phyloP scores from a whole-genome alignment of 2,329 filamentous ascomycete genomes.

The Alternaria brassicae region DNA sequence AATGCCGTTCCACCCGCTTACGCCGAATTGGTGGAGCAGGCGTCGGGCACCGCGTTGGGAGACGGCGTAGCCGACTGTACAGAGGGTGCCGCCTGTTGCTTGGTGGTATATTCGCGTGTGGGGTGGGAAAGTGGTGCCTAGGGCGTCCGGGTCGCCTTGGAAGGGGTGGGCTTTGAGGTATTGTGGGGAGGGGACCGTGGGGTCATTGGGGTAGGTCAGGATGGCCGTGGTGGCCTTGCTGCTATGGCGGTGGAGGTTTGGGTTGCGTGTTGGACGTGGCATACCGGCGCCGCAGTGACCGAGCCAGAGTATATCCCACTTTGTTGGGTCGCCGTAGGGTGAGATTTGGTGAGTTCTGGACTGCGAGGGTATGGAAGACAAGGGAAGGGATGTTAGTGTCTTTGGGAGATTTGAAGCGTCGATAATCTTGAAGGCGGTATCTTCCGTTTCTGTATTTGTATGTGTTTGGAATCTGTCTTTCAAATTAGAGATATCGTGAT shows the following conservation, averaged over 20 bases:
- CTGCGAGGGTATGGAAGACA: slow-evolving; percentile 19
- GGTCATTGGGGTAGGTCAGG: slow-evolving; percentile 32
- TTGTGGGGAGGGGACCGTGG: slow-evolving; percentile 30
- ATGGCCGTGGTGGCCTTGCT: slow-evolving; percentile 17
- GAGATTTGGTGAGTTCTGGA: slow-evolving; percentile 14
- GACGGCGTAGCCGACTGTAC: slow-evolving; percentile 41
- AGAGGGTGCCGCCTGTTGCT: slow-evolving; percentile 37
- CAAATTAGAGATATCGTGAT: not conserved
- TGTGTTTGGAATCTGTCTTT: slow-evolving; percentile 19
- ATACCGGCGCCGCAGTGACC: slow-evolving; percentile 46
- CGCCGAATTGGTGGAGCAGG: slow-evolving; percentile 39
- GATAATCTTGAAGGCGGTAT: slow-evolving; percentile 35
- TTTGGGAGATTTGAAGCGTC: slow-evolving; percentile 30
- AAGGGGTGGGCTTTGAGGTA: slow-evolving; percentile 44
- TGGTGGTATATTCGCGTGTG: slow-evolving; percentile 42
- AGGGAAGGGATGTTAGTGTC: slow-evolving; percentile 29
- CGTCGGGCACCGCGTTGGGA: slow-evolving; percentile 41
- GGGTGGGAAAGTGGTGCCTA: slow-evolving; percentile 32
- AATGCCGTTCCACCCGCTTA: slow-evolving; percentile 41
- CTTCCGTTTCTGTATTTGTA: slow-evolving; percentile 35
- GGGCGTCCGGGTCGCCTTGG: slow-evolving; percentile 35
- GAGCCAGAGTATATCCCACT: slow-evolving; percentile 54
- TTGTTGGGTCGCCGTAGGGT: slow-evolving; percentile 43
- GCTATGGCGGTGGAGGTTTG: slow-evolving; percentile 17
- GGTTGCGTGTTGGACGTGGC: slow-evolving; percentile 24